Evolutionary conservation across 208 protist genomes (phyloP), one percentile per base, ranked within the genome.

Genomic region (Trypanosoma avium): DNA sequence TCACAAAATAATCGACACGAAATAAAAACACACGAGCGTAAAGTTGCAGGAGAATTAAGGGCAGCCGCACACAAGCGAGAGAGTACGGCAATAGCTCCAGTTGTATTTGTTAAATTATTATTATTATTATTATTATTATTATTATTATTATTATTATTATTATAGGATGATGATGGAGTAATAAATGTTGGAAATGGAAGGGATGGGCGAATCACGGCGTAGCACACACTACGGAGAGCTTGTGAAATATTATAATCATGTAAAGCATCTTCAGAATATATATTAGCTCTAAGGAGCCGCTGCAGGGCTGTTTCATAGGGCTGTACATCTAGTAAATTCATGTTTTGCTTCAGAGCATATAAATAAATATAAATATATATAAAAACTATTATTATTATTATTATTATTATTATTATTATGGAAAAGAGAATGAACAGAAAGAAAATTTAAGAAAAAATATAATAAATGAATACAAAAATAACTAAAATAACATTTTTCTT

Each of bases 191-290:
- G 46, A n/a, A 50, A 47, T 3, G 56, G 21, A 4, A 72, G 35
- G 21, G 65, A 72, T 0, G 48, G 27, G 24, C 58, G 59, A 21
- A 61, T 70, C 9, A 85, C 81, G 13, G 82, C 84, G 54, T 83
- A 76, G 3, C 73, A 38, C 3, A 95, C 19, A 4, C 79, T 73
- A 4, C 89, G 89, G 17, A 88, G 67, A 0, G 89, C 84, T 58
- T 95, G 89, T 4, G 73, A 63, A 2, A 92, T 49, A 21, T 67
- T 53, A 65, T 95, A 95, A 60, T 90, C 86, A 27, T 70, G 68
- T 17, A 93, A 65, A 35, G 85, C 77, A 15, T 90, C 86, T 29
- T 95, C 86, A 12, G 53, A 67, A 43, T 50, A 64, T 0, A 93
- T 71, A 21, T 65, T 55, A 6, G 73, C 71, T 10, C 77, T 70